Evolutionary conservation across 129 eudicot genomes (phyloP).

Genomic region (Artemisia annua): DNA sequence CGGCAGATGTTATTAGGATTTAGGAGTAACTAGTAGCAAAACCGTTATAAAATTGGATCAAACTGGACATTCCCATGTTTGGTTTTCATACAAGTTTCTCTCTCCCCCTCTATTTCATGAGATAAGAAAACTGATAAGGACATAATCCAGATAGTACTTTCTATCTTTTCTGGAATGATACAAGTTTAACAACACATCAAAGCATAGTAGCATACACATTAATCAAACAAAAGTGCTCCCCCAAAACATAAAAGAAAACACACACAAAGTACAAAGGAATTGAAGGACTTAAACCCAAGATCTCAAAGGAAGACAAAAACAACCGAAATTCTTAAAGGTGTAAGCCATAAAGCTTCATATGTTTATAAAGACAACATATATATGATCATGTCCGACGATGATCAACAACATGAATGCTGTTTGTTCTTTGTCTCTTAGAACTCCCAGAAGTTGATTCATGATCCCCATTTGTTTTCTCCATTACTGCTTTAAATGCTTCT

Average conservation of each 20-base stretch:
- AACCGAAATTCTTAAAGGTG: slow-evolving; percentile 24
- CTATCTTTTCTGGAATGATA: slow-evolving; percentile 20
- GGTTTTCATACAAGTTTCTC: neutral
- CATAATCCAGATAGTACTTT: slow-evolving; percentile 16
- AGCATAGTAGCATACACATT: slow-evolving; percentile 9
- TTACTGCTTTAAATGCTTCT: slow-evolving; percentile 84
- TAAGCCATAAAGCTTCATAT: slow-evolving; percentile 17
- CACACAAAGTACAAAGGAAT: slow-evolving; percentile 6
- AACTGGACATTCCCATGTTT: neutral
- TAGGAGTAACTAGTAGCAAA: too few relatives aligned
- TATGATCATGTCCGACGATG: slow-evolving; percentile 31
- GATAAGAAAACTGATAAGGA: slow-evolving; percentile 14
- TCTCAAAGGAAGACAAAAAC: slow-evolving; percentile 13
- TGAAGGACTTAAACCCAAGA: slow-evolving; percentile 26
- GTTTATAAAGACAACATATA: neutral
- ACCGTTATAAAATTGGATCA: neutral
- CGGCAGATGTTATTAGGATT: too few relatives aligned
- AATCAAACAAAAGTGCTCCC: slow-evolving; percentile 19
- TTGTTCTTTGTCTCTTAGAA: slow-evolving; percentile 85
- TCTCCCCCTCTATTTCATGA: slow-evolving; percentile 5
- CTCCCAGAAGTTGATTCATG: slow-evolving; percentile 62
- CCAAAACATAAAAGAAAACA: slow-evolving; percentile 4
- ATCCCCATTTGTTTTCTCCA: slow-evolving; percentile 77
- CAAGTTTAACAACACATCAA: slow-evolving; percentile 23
- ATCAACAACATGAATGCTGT: slow-evolving; percentile 43